These are phyloP conservation scores for Jackrogersella multiformis DNA, from an alignment of 495 filamentous ascomycete genomes.

Conservation along the genomic window DNA sequence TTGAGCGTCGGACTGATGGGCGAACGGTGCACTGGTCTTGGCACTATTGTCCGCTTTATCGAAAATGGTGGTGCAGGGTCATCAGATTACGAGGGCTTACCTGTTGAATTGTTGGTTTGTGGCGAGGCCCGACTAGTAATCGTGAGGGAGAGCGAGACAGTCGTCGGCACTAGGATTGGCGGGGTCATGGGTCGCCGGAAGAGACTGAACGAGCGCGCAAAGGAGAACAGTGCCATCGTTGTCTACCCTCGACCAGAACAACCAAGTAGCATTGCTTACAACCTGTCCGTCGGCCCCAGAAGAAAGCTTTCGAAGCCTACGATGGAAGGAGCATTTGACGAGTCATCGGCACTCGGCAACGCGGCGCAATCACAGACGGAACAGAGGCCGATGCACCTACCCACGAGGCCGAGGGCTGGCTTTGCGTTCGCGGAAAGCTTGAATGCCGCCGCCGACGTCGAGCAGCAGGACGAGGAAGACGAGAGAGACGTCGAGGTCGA, in stretches of 20 bases:
- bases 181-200: constrained; percentile 48
- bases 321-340: constrained; percentile 34
- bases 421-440: constrained; percentile 57
- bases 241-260: constrained; percentile 53
- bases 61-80: constrained; percentile 43
- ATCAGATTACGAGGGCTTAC: constrained; percentile 53
- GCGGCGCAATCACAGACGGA: constrained; percentile 13
- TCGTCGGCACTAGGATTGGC: constrained; percentile 47
- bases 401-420: constrained; percentile 39
- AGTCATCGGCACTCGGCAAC: constrained; percentile 33
- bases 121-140: constrained; percentile 72
- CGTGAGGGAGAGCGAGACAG: constrained; percentile 58
- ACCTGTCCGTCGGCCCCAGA: constrained; percentile 52
- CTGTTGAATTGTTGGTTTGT: constrained; percentile 67
- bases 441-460: constrained; percentile 52
- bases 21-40: constrained; percentile 69
- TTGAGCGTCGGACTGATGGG: constrained; percentile 68
- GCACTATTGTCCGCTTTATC: constrained; percentile 58
- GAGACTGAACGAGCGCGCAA: constrained; percentile 34
- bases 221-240: constrained; percentile 53
- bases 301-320: constrained; percentile 27
- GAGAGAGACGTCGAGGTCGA: constrained; percentile 61
- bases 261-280: constrained; percentile 54
- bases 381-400: constrained; percentile 17
- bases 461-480: constrained; percentile 56